phyloP scores from a whole-genome alignment of 148 eudicot species.

The Vaccinium vitisidaea region DNA sequence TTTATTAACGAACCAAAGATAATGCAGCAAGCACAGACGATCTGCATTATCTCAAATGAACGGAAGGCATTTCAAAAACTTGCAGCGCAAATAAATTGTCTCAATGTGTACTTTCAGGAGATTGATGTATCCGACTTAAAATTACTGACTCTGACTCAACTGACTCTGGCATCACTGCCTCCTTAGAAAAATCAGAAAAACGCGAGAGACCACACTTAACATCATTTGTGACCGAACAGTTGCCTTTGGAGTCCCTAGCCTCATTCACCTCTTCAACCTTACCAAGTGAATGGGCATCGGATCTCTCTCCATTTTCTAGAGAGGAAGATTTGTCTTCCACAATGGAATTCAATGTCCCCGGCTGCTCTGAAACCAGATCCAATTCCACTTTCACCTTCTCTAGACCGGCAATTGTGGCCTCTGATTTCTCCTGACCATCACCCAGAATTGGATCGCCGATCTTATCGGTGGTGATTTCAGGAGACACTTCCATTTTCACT shows the following conservation, averaged over 20 bases:
- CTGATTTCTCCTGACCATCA: slow-evolving; percentile 13
- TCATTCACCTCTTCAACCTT: slow-evolving; percentile 18
- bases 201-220: slow-evolving; percentile 48
- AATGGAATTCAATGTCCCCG: slow-evolving; percentile 9
- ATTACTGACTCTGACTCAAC: slow-evolving; percentile 72
- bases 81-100: slow-evolving; percentile 21
- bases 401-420: neutral
- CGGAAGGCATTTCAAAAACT: slow-evolving; percentile 17
- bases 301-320: slow-evolving; percentile 10
- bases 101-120: slow-evolving; percentile 35
- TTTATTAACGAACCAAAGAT: slow-evolving; percentile 9
- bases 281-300: slow-evolving; percentile 19
- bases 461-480: slow-evolving; percentile 6
- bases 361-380: slow-evolving; percentile 24
- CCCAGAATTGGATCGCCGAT: neutral
- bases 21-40: slow-evolving; percentile 21
- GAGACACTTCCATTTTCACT: slow-evolving; percentile 15
- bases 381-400: slow-evolving; percentile 29
- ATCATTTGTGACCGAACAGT: slow-evolving; percentile 24
- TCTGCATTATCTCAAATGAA: slow-evolving; percentile 1
- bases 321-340: slow-evolving; percentile 15
- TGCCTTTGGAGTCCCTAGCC: slow-evolving; percentile 19
- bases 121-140: slow-evolving; percentile 93
- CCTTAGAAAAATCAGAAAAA: slow-evolving; percentile 55
- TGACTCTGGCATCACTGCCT: slow-evolving; percentile 61